Conservation (phyloP, 2,329 filamentous ascomycete species). For the Botrytis elliptica region DNA sequence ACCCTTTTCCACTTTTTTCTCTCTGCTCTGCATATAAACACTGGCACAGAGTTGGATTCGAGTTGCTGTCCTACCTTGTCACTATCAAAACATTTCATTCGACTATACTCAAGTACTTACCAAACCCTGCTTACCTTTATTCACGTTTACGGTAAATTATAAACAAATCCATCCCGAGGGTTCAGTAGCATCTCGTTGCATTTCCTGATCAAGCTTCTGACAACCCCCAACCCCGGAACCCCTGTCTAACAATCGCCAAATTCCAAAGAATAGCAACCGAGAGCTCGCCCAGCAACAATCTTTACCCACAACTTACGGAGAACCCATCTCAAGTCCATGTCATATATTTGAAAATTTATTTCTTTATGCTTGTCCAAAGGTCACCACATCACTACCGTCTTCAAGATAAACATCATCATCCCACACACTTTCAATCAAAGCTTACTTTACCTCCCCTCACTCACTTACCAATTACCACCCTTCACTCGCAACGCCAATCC, state of each 20-base stretch:
- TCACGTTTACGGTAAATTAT: not conserved
- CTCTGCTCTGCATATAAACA: not conserved
- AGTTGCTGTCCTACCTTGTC: not conserved
- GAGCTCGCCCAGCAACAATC: not conserved
- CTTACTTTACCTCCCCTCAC: constrained; percentile 1
- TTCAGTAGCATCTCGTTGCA: not conserved
- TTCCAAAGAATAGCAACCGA: not conserved
- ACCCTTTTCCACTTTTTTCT: not conserved
- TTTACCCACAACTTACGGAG: not conserved
- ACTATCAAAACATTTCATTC: not conserved
- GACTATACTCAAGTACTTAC: not conserved
- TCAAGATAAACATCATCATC: not conserved
- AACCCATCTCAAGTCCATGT: not conserved
- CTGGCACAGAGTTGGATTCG: not conserved
- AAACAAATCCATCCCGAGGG: not conserved
- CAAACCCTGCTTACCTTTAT: not conserved
- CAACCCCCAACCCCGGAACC: not conserved
- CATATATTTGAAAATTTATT: not conserved
- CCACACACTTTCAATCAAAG: not conserved
- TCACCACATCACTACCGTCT: not conserved
- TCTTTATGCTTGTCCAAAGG: not conserved
- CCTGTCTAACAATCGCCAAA: not conserved
- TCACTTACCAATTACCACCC: constrained; percentile 5
- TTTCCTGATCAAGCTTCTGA: constrained; percentile 2
- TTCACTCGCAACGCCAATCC: not conserved